Conservation (phyloP, 1,284 basidiomycete species). For the Phaffia rhodozyma region DNA sequence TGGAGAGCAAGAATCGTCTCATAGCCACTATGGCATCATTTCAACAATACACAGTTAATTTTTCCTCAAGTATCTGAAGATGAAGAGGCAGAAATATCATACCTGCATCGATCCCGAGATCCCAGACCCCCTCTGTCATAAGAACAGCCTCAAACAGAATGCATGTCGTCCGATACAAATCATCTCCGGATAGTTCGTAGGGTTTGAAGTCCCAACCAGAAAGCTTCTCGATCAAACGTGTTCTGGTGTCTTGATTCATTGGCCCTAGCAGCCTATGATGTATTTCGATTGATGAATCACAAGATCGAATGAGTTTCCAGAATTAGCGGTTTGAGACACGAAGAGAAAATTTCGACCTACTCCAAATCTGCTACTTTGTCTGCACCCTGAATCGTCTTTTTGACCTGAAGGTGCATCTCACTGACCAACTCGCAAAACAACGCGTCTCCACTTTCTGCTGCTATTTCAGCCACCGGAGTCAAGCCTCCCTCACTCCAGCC, state of each 20-base stretch:
- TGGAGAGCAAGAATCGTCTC: conserved; percentile 60
- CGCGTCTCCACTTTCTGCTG: conserved; percentile 41
- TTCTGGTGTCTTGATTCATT: conserved; percentile 32
- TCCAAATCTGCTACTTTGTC: not conserved
- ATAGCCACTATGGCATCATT: conserved; percentile 43
- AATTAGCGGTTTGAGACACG: not conserved
- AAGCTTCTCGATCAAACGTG: conserved; percentile 47
- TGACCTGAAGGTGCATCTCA: conserved; percentile 68
- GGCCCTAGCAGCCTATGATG: conserved; percentile 28
- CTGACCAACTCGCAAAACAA: conserved; percentile 61
- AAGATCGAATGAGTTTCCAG: too few species aligned
- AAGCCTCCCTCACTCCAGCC: not conserved
- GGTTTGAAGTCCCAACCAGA: conserved; percentile 80
- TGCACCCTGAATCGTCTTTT: conserved; percentile 25
- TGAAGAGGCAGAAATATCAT: conserved; percentile 26
- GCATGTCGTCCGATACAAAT: conserved; percentile 65
- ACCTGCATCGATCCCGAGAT: conserved; percentile 55
- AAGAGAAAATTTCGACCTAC: conserved; percentile 23
- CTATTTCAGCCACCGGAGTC: not conserved
- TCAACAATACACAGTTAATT: not conserved
- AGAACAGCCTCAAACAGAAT: conserved; percentile 50
- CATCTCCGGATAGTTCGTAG: conserved; percentile 60
- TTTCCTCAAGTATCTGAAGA: not conserved
- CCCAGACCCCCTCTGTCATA: conserved; percentile 54
- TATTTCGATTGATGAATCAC: conserved; percentile 5